Base-by-base conservation (phyloP, 2,329 filamentous ascomycete species). In the Chaetomiaceae sp. region DNA sequence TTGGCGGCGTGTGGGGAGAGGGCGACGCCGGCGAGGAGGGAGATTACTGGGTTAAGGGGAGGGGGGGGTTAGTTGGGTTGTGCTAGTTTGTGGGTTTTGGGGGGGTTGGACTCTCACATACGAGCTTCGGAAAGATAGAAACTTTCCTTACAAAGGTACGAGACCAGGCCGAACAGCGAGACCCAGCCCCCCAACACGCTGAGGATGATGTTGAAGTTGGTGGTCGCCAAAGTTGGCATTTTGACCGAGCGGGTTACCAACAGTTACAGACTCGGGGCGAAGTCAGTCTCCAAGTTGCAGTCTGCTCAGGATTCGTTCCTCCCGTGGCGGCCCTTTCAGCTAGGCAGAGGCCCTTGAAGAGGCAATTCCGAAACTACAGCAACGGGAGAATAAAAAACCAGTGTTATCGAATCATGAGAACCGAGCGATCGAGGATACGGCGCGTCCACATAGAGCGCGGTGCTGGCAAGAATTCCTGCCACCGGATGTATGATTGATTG, bases 81-180 rank as follows among this genome's bases (percentile, higher is more conserved):
- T n/a, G n/a, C n/a, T 29, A 34, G 34, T 11, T 48, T 23, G 18
- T 33, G 11, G 16, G 5, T 20, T 10, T 30, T 11, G 7, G 18
- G 13, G n/a, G n/a, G n/a, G n/a, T n/a, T n/a, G n/a, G n/a, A n/a
- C n/a, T n/a, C n/a, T 33, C 29, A 81, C 87, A 67, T 75, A 92
- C 89, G 75, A 48, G 91, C 89, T 78, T 96, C 91, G 1, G 90
- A 95, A 1, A 96, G 78, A 67, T 96, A 96, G 66, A 89, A 92
- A 53, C 84, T 86, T 72, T 96, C 91, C 66, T 96, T 96, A 65
- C 89, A 78, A 16, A 96, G 78, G 66, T 90, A 95, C 1, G 90
- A 96, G 0, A 96, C 89, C 38, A 96, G 73, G 3, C 90, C 90
- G 65, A 95, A 96, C n/a, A 95, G 61, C 0, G 89, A 90, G 57